These are phyloP conservation scores for Sabuloglossum arenarium DNA, from an alignment of 495 filamentous ascomycete species.

Conservation along the genomic window DNA sequence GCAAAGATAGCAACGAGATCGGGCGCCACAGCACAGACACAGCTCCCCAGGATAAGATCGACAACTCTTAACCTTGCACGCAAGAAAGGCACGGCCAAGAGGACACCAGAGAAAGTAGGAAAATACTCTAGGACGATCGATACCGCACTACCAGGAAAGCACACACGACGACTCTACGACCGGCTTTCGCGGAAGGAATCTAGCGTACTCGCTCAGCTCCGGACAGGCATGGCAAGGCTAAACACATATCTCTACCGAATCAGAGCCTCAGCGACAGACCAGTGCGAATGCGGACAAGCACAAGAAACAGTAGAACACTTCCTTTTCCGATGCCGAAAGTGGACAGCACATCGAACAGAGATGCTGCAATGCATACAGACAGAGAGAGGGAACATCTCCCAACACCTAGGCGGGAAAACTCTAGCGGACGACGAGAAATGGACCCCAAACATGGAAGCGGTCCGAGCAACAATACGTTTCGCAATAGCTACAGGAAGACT, in stretches of 20 bases:
- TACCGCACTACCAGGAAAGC: slow-evolving; percentile 15
- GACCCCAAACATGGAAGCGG: slow-evolving; percentile 17
- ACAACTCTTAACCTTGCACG: no score
- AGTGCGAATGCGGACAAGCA: slow-evolving; percentile 15
- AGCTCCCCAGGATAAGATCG: no score
- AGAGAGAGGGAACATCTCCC: slow-evolving; percentile 17
- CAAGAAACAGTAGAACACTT: slow-evolving; percentile 17
- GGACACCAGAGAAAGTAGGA: no score
- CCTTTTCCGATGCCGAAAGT: neutral
- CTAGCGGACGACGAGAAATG: slow-evolving; percentile 15
- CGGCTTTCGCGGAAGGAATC: slow-evolving; percentile 16
- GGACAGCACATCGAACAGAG: slow-evolving; percentile 15
- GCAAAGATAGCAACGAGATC: no score
- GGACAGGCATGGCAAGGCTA: slow-evolving; percentile 18
- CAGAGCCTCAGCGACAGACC: slow-evolving; percentile 8
- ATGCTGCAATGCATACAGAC: slow-evolving; percentile 17
- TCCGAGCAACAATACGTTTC: slow-evolving; percentile 18
- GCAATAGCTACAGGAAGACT: slow-evolving; percentile 19
- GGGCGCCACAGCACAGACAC: no score
- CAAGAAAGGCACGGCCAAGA: no score
- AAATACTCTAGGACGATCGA: slow-evolving; percentile 4
- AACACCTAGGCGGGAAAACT: slow-evolving; percentile 16
- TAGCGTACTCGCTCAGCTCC: slow-evolving; percentile 15
- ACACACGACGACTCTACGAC: slow-evolving; percentile 16
- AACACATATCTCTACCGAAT: slow-evolving; percentile 18